Percentiles rank a stretch among this genome's conserved stretches.
Conservation (phyloP, 495 filamentous ascomycete genomes). For the Pyrenopolyporus hunteri region DNA sequence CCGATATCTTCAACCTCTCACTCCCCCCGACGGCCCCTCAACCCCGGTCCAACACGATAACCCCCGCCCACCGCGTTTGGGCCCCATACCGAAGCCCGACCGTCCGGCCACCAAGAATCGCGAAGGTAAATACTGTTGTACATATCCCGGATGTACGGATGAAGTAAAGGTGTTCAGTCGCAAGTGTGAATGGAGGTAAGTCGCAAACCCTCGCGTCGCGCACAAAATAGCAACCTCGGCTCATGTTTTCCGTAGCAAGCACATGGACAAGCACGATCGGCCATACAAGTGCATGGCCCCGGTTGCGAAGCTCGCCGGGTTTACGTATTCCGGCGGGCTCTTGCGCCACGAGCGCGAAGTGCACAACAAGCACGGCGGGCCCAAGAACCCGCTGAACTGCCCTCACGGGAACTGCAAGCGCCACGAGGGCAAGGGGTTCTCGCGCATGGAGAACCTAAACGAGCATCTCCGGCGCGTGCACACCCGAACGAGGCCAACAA, state of each 20-base stretch:
- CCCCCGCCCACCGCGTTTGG: constrained; percentile 42
- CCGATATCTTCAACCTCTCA: constrained; percentile 5
- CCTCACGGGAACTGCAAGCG: constrained; percentile 82
- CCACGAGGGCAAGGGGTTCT: constrained; percentile 77
- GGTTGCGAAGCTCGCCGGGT: constrained; percentile 86
- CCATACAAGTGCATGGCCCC: constrained; percentile 81
- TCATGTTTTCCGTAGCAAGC: constrained; percentile 65
- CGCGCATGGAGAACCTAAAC: constrained; percentile 83
- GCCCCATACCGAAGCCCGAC: constrained; percentile 57
- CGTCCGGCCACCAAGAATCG: constrained; percentile 60
- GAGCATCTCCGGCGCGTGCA: constrained; percentile 88
- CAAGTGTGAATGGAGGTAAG: constrained; percentile 94
- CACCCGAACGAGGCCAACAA: constrained; percentile 45
- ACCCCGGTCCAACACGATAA: constrained; percentile 39
- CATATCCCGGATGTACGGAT: constrained; percentile 63
- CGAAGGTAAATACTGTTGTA: constrained; percentile 74
- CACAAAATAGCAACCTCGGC: not conserved
- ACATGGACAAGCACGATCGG: constrained; percentile 96
- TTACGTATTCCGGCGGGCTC: constrained; percentile 90
- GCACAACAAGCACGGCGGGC: constrained; percentile 82
- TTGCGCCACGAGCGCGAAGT: constrained; percentile 89
- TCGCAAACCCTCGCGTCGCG: constrained; percentile 18
- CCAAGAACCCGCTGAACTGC: constrained; percentile 78
- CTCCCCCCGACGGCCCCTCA: constrained; percentile 12
- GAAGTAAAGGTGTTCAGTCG: constrained; percentile 68